Percentiles rank a stretch among this genome's conserved stretches.
These are phyloP conservation scores for Macrolepiota fuliginosa DNA, from an alignment of 768 basidiomycete species.

Conservation along the genomic window DNA sequence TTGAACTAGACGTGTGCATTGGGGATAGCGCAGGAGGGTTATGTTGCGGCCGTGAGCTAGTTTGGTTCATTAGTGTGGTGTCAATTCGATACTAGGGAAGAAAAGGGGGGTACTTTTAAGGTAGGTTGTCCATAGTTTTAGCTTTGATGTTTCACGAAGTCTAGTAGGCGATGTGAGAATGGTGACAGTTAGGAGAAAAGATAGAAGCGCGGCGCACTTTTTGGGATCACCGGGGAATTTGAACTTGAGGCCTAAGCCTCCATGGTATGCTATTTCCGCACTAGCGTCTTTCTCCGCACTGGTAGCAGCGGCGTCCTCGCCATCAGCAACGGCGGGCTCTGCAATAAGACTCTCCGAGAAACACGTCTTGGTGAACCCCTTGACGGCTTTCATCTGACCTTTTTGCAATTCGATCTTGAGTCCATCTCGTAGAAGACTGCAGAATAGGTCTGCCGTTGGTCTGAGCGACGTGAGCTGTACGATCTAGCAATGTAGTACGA, in stretches of 20 bases:
- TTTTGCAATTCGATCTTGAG: slow-evolving; percentile 87
- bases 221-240: slow-evolving; percentile 93
- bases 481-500: slow-evolving; percentile 42
- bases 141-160: slow-evolving; percentile 87
- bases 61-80: neutral
- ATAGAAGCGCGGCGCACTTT: slow-evolving; percentile 51
- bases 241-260: slow-evolving; percentile 77
- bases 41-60: slow-evolving; percentile 90
- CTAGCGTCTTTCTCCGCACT: slow-evolving; percentile 61
- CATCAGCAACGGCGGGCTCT: slow-evolving; percentile 49
- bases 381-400: slow-evolving; percentile 91
- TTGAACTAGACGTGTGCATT: slow-evolving; percentile 95
- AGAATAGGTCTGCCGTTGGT: slow-evolving; percentile 93
- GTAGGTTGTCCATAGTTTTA: slow-evolving; percentile 94
- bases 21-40: slow-evolving; percentile 93
- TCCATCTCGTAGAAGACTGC: slow-evolving; percentile 81
- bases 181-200: neutral
- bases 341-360: slow-evolving; percentile 90
- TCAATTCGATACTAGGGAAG: neutral
- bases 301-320: slow-evolving; percentile 56
- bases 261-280: slow-evolving; percentile 60
- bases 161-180: slow-evolving; percentile 33
- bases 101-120: slow-evolving; percentile 54
- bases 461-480: slow-evolving; percentile 92
- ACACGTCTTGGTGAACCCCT: slow-evolving; percentile 86